Percentiles rank a stretch among this genome's conserved stretches.
Conservation (phyloP, 2,329 filamentous ascomycete species). For the Diaporthe nobilis region DNA sequence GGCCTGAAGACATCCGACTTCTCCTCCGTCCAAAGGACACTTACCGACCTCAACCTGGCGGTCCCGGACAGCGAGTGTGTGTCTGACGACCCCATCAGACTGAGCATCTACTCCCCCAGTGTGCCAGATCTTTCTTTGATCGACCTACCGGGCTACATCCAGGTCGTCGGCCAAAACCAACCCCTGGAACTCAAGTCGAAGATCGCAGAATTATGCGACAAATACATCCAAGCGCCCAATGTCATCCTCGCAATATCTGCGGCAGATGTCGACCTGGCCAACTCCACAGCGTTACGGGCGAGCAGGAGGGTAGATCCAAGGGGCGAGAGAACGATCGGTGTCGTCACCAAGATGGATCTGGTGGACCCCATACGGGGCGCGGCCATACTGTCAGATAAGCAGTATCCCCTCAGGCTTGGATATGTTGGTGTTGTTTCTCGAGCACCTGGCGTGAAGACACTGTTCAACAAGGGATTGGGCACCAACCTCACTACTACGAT, state of each 20-base stretch:
- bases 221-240: slow-evolving; percentile 97
- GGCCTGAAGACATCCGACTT: slow-evolving; percentile 94
- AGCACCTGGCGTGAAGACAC: slow-evolving; percentile 76
- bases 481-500: slow-evolving; percentile 86
- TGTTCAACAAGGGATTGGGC: slow-evolving; percentile 84
- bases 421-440: slow-evolving; percentile 96
- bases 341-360: slow-evolving; percentile 99
- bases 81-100: slow-evolving; percentile 95
- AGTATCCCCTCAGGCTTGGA: slow-evolving; percentile 94
- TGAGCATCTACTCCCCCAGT: slow-evolving; percentile 94
- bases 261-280: slow-evolving; percentile 96
- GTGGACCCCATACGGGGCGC: slow-evolving; percentile 87
- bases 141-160: slow-evolving; percentile 97
- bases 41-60: slow-evolving; percentile 95
- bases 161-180: slow-evolving; percentile 92
- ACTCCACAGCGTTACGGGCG: slow-evolving; percentile 91
- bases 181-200: slow-evolving; percentile 93
- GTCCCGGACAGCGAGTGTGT: slow-evolving; percentile 94
- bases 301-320: slow-evolving; percentile 93
- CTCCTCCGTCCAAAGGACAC: slow-evolving; percentile 88
- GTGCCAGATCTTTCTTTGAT: slow-evolving; percentile 97
- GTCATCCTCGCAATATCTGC: slow-evolving; percentile 98
- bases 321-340: slow-evolving; percentile 95
- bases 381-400: slow-evolving; percentile 85
- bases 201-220: slow-evolving; percentile 96